Base-by-base conservation (phyloP, 495 filamentous ascomycete genomes). In the Penicillium cataractarum region DNA sequence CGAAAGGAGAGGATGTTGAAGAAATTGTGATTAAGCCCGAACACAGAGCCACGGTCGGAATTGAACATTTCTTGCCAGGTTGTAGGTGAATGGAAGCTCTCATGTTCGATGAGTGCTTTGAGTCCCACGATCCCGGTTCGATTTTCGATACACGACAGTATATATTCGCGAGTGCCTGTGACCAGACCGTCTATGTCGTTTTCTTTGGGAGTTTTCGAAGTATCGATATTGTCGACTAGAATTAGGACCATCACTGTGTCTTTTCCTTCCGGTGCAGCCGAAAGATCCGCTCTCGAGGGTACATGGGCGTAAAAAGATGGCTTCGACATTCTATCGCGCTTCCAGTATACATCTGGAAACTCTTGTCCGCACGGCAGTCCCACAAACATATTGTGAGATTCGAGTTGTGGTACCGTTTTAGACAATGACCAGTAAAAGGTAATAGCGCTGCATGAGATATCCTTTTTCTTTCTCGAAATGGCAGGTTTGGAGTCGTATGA, bases 281-380 rank as follows among this genome's bases (percentile, higher is more conserved):
- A 79, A 0, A 83, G 75, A 65, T 91, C 88, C 21, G 89, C 78
- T 21, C 86, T 78, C 22, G 77, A 84, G 0, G 88, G 88, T 3
- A 90, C 87, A 68, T 90, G 89, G 72, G 90, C 80, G 75, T 90
- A 91, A 77, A 91, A 91, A 33, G 82, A 85, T 1, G 87, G 87
- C 35, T 88, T 79, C 1, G 75, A 57, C 4, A 86, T 87, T 13
- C 90, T 79, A 3, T 77, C 67, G 58, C 89, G 85, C 9, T 82
- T 60, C 58, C 88, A 82, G 76, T 90, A 90, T 42, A 90, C 90
- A 52, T 79, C 77, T 73, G 89, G 86, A 69, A 90, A 90, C n/a
- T 79, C 84, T 60, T 87, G 84, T 37, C 78, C 76, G 72, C 89
- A 90, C 57, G 85, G 77, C 55, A 87, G 83, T 12, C 86, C 87